Base-by-base conservation (phyloP, 2,329 filamentous ascomycete genomes). In the Trichoderma gracile region DNA sequence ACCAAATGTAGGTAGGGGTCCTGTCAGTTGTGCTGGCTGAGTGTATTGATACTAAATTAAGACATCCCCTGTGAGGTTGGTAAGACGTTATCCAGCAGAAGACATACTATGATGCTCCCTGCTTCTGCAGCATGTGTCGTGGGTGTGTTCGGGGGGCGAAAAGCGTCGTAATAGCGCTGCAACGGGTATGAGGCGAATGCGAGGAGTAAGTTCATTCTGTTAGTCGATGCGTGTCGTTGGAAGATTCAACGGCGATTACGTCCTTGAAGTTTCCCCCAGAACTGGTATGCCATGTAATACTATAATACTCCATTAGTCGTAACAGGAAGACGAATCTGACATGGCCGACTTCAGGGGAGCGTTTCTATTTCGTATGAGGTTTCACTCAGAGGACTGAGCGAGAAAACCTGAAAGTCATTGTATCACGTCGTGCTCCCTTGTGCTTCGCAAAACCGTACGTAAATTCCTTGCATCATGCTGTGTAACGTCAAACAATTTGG, bases 41-140 rank as follows among this genome's bases (percentile, higher is more conserved):
- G 33, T 33, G 8, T 42, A 10, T 14, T 38, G 46, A 43, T 60
- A 19, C 57, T 60, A 60, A 43, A 50, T 43, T 60, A 27, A 50
- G 46, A 23, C 9, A 21, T 17, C 43, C 30, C 25, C 6, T 42
- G 30, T 50, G 33, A 42, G 57, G 52, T 52, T 50, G 33, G 33
- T 42, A 52, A 60, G 57, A 52, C 33, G 17, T 30, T 60, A 50
- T 59, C 30, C 7, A 1, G 33, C 3, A 3, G 33, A 38, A 17
- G 52, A 21, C n/a, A n/a, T n/a, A 21, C 38, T 27, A 15, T 59
- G 45, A 17, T 27, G 30, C 9, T 27, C 47, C 25, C 19, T 25
- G 25, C 27, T 15, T 49, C 19, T 45, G 25, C 17, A 7, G 21
- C 40, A 25, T 54, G 9, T 40, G 52, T 10, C 7, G 27, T 30